Evolutionary conservation across 2,329 filamentous ascomycete species (phyloP).

Genomic region (Colletotrichum eremochloae): DNA sequence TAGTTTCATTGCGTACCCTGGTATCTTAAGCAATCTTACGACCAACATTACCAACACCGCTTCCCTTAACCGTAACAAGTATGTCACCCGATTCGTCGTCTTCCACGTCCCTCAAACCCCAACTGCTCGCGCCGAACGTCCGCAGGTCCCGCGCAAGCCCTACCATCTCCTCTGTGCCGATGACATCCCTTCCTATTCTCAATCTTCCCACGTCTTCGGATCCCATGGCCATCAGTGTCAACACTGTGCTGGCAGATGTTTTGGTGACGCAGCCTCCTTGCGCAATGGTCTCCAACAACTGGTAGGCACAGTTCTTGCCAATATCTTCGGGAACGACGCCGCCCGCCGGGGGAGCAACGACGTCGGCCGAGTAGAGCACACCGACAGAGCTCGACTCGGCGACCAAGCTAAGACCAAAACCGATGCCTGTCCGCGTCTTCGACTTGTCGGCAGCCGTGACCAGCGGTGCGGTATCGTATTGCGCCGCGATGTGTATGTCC

Average conservation of each 20-base stretch:
- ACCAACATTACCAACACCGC: constrained; percentile 93
- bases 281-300: constrained; percentile 85
- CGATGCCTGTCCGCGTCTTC: constrained; percentile 81
- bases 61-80: constrained; percentile 90
- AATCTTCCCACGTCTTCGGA: constrained; percentile 94
- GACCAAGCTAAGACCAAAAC: constrained; percentile 91
- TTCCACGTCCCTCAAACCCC: constrained; percentile 85
- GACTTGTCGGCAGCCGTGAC: constrained; percentile 68
- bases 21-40: constrained; percentile 79
- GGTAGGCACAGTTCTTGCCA: constrained; percentile 88
- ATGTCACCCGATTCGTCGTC: constrained; percentile 79
- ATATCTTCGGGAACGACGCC: constrained; percentile 91
- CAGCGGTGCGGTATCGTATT: constrained; percentile 77
- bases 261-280: constrained; percentile 85
- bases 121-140: constrained; percentile 90
- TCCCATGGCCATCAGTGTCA: constrained; percentile 97
- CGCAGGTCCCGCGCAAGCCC: constrained; percentile 86
- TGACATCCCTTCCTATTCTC: constrained; percentile 82
- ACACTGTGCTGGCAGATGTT: constrained; percentile 78
- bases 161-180: constrained; percentile 85
- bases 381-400: constrained; percentile 89
- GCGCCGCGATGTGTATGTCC: constrained; percentile 90
- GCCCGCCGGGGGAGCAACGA: constrained; percentile 79
- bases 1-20: constrained; percentile 41
- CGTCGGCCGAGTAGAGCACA: constrained; percentile 89